Evolutionary conservation across 176 grass and related monocot species (phyloP).

Genomic region (Saccharum officinarum): DNA sequence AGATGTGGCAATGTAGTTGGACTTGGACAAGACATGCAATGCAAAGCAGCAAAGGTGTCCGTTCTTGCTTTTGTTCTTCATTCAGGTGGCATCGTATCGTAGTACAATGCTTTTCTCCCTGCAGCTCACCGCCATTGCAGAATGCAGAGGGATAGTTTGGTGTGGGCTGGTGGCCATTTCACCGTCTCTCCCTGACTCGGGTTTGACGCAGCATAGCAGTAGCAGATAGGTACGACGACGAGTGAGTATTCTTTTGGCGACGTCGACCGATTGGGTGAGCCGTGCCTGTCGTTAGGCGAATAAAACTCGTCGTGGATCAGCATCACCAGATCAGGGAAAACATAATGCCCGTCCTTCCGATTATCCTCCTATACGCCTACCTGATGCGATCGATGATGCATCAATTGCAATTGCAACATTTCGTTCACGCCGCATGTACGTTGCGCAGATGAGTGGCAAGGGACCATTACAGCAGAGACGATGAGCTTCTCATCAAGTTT

Average conservation of each 20-base stretch:
- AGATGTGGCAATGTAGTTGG: not conserved
- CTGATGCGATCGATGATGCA: not conserved
- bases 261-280: not conserved
- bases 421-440: no score
- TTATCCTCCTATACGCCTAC: slow-evolving; percentile 4
- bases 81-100: not conserved
- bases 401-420: no score
- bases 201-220: slow-evolving; percentile 33
- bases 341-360: not conserved
- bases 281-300: slow-evolving; percentile 39
- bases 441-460: not conserved
- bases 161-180: slow-evolving; percentile 25
- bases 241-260: not conserved
- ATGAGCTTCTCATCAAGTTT: no score
- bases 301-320: not conserved
- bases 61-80: not conserved
- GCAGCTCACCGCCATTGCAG: not conserved
- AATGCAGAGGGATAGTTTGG: not conserved
- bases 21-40: not conserved
- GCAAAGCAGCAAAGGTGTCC: not conserved
- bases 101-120: not conserved
- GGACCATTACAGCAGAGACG: no score
- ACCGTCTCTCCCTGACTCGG: not conserved
- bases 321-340: not conserved
- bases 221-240: not conserved